Conservation (phyloP, 208 protist genomes). For the Leishmania amazonensis region DNA sequence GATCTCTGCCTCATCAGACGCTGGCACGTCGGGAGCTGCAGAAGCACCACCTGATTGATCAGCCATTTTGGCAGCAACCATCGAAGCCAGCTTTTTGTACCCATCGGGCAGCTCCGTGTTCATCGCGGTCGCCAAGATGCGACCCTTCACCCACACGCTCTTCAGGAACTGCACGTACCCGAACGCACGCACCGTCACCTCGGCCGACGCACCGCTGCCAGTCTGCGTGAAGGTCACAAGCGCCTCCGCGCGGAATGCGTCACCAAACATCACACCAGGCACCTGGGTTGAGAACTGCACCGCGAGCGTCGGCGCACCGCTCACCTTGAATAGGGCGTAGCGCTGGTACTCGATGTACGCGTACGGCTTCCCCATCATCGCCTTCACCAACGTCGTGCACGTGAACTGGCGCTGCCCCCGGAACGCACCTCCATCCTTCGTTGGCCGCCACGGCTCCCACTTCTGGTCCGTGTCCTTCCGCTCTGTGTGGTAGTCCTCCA, state of each 20-base stretch:
- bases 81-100: conserved; percentile 45
- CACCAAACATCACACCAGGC: conserved; percentile 56
- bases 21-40: not conserved
- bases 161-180: conserved; percentile 62
- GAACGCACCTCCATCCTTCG: conserved; percentile 39
- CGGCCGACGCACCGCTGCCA: conserved; percentile 29
- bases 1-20: not conserved
- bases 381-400: conserved; percentile 59
- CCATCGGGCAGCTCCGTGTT: conserved; percentile 52
- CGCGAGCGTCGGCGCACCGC: conserved; percentile 46
- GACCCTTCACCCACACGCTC: conserved; percentile 49
- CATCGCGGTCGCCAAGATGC: conserved; percentile 41
- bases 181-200: conserved; percentile 31
- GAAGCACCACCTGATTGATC: not conserved
- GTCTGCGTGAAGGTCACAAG: conserved; percentile 48
- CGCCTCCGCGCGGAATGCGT: conserved; percentile 63
- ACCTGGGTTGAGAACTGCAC: conserved; percentile 71
- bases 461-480: conserved; percentile 54
- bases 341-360: conserved; percentile 62
- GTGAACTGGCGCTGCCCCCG: conserved; percentile 57
- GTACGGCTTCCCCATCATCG: conserved; percentile 59
- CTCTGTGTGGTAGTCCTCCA: conserved; percentile 47
- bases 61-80: conserved; percentile 40
- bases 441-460: conserved; percentile 53
- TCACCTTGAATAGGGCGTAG: conserved; percentile 63